Conservation (phyloP, 2,329 filamentous ascomycete species). For the Colletotrichum sp. region DNA sequence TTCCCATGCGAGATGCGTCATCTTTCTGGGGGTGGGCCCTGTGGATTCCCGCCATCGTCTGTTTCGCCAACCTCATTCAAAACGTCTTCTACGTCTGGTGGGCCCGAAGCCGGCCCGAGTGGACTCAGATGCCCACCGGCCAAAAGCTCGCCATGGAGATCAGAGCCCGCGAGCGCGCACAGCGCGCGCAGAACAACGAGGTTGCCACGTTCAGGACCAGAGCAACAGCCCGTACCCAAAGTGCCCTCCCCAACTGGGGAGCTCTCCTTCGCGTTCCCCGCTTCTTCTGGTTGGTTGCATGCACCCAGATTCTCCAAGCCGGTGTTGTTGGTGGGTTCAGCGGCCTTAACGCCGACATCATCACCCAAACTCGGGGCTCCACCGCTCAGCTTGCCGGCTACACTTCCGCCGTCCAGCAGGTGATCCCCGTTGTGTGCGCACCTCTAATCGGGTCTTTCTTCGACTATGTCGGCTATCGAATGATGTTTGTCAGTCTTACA, state of each 20-base stretch:
- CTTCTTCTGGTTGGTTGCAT: constrained; percentile 27
- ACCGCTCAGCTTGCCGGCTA: constrained; percentile 30
- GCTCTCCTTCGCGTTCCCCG: constrained; percentile 22
- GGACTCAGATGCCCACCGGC: constrained; percentile 27
- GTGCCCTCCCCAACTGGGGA: background rate
- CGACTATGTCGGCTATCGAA: constrained; percentile 26
- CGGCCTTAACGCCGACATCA: constrained; percentile 25
- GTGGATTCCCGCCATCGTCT: constrained; percentile 28
- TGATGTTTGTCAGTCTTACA: constrained; percentile 28
- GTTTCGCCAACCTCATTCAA: constrained; percentile 24
- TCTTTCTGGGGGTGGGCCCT: constrained; percentile 31
- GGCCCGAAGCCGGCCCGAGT: constrained; percentile 24
- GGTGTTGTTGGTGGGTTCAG: constrained; percentile 24
- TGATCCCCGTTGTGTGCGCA: constrained; percentile 28
- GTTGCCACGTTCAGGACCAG: background rate
- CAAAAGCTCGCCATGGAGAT: constrained; percentile 2
- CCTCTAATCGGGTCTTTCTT: constrained; percentile 26
- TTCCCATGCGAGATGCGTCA: constrained; percentile 28
- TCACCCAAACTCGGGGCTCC: constrained; percentile 25
- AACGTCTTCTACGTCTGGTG: constrained; percentile 28
- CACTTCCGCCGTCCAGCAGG: constrained; percentile 28
- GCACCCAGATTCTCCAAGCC: constrained; percentile 26
- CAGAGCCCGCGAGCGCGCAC: background rate
- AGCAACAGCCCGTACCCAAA: background rate
- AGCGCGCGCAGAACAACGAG: background rate